Conservation (phyloP, 768 basidiomycete species). For the Amanita jacksonii region DNA sequence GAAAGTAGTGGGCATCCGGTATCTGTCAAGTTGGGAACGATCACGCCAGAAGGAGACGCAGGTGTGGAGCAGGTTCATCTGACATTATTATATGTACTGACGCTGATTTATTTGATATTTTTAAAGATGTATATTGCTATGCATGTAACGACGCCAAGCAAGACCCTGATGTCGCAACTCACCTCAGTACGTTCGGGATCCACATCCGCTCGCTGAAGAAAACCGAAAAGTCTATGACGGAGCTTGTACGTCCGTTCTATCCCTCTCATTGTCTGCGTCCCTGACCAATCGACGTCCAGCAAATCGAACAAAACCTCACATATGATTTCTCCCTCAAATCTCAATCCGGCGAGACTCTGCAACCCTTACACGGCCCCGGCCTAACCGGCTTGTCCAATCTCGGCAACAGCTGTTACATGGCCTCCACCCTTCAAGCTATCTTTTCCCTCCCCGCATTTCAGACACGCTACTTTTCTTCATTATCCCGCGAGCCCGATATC, state of each 20-base stretch:
- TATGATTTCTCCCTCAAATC: slow-evolving; percentile 90
- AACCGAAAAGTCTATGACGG: slow-evolving; percentile 95
- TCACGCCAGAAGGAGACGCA: slow-evolving; percentile 88
- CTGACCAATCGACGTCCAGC: slow-evolving; percentile 28
- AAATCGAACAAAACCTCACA: slow-evolving; percentile 93
- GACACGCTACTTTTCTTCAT: slow-evolving; percentile 45
- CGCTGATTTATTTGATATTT: background rate
- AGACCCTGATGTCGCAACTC: slow-evolving; percentile 64
- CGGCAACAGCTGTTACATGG: slow-evolving; percentile 98
- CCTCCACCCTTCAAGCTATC: slow-evolving; percentile 80
- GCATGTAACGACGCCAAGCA: slow-evolving; percentile 74
- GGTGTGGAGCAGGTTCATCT: no score
- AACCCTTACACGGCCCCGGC: slow-evolving; percentile 83
- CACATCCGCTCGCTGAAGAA: slow-evolving; percentile 74
- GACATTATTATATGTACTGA: background rate
- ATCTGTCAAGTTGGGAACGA: slow-evolving; percentile 91
- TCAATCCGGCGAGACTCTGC: slow-evolving; percentile 79
- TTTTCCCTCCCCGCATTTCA: slow-evolving; percentile 78
- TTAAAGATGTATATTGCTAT: slow-evolving; percentile 90
- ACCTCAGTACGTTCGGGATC: slow-evolving; percentile 81
- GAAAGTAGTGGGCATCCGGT: slow-evolving; percentile 64
- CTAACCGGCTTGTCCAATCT: slow-evolving; percentile 87
- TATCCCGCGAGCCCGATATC: slow-evolving; percentile 39
- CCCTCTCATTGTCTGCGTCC: background rate
- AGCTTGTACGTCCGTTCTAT: slow-evolving; percentile 48